Base-by-base conservation (phyloP, 2,329 filamentous ascomycete species). In the Paecilomyces variotii region DNA sequence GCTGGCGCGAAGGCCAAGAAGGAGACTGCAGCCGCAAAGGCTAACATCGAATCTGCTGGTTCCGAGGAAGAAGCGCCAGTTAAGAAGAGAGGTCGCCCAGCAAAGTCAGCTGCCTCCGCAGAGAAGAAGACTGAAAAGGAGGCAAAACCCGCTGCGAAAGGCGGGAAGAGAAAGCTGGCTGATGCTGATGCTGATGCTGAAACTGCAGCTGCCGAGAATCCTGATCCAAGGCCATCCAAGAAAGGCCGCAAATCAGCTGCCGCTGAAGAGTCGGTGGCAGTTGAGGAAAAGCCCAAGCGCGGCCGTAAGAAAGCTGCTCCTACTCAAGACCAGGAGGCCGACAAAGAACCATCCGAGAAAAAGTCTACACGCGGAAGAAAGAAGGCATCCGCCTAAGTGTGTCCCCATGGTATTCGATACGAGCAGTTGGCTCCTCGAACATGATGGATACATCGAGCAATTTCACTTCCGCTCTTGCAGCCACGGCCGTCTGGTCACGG, bases 111-210 rank as follows among this genome's bases (percentile, higher is more conserved):
- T 3, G 28, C 30, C 14, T 49, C 54, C 5, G 60, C 62, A 3
- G 69, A 71, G 52, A 70, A 67, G 25, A 67, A 65, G 50, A 70
- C 67, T 2, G 70, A 70, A 26, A 73, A 71, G 57, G 67, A 72
- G 39, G 70, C 71, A 3, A 28, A 52, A 28, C 10, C 50, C 27
- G 27, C 24, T 26, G 27, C 58, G 4, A 53, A 14, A 52, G 55
- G 53, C 50, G 34, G 59, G 24, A 62, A 60, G 52, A 56, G 56
- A 19, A 59, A 56, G 57, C 19, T 51, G 14, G 50, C 53, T 50
- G 39, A 58, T 34, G 30, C 45, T 24, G 14, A 26, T 9, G 55
- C 53, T 12, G 54, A n/a, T 54, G 51, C 52, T 26, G 34, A 56
- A 24, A n/a, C 54, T 14, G 32, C 19, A 3, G 34, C 24, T 27